Conservation (phyloP, 164 flowering plant genomes). For the Nelumbo lutea region DNA sequence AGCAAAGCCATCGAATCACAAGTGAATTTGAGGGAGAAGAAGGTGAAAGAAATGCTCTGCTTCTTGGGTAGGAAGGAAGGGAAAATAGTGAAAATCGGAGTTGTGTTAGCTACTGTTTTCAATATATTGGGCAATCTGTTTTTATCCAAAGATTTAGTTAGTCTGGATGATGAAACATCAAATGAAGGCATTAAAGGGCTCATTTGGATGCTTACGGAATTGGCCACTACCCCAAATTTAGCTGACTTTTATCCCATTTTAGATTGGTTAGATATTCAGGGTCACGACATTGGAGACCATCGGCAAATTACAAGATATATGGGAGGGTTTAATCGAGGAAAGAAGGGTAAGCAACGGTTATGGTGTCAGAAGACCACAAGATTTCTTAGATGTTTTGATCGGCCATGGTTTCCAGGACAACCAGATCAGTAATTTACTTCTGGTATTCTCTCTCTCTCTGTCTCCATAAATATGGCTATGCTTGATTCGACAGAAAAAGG, state of each 20-base stretch:
- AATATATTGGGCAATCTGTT: constrained; percentile 20
- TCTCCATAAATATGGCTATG: too few species aligned
- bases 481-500: too few species aligned
- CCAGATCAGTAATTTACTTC: constrained; percentile 14
- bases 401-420: constrained; percentile 18
- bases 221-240: constrained; percentile 19
- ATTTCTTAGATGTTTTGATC: constrained; percentile 23
- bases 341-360: neutral
- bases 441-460: too few species aligned
- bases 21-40: constrained; percentile 16
- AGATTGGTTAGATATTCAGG: constrained; percentile 10
- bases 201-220: constrained; percentile 19
- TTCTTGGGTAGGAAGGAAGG: constrained; percentile 12
- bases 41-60: constrained; percentile 17
- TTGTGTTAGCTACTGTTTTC: constrained; percentile 17
- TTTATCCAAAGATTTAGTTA: constrained; percentile 21
- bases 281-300: neutral
- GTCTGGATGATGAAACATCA: constrained; percentile 6
- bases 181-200: constrained; percentile 9
- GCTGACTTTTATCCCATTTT: constrained; percentile 23
- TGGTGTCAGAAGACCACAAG: neutral
- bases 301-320: constrained; percentile 5
- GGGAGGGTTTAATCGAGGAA: constrained; percentile 17
- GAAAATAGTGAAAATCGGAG: constrained; percentile 11
- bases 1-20: constrained; percentile 19